Evolutionary conservation across 2,329 filamentous ascomycete species (phyloP), one percentile per base, ranked within the genome.

Genomic region (Ophiostoma montium): DNA sequence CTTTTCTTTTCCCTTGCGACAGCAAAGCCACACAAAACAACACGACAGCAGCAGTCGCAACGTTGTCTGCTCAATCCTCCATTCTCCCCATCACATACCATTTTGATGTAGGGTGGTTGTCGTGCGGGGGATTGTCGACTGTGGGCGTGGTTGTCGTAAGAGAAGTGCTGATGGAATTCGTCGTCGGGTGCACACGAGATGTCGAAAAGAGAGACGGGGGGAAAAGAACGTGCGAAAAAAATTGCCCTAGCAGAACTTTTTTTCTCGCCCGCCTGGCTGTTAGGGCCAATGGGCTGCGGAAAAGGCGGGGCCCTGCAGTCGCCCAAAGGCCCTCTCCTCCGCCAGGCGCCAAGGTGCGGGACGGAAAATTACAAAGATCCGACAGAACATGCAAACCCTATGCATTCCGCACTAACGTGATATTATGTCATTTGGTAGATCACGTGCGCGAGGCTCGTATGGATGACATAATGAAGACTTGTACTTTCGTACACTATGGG

Each of bases 141-240:
- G 50, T 52, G 46, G 49, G 48, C 36, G 45, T 46, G 50, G 46
- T 50, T 50, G 52, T 49, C 36, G 50, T 47, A 31, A 50, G 23
- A 19, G 15, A 35, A 36, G 33, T 27, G 35, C n/a, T 38, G 35
- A 27, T 41, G 31, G 50, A 46, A 35, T 50, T 27, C 35, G 51
- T 51, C 51, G 49, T 53, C 49, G 30, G 41, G 52, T 52, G 36
- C 43, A 49, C 50, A 49, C 44, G 49, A 48, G 35, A 42, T 47
- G 46, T 49, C 48, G 41, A 52, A 54, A 57, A 45, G 39, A 42
- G 48, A 42, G 36, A 42, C 27, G 31, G 48, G 46, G 43, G 30
- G 42, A 33, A 44, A 50, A 50, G 39, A 55, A 56, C 42, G 50
- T 59, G 54, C 48, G 49, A 48, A 41, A 51, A 53, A 53, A 52